Conservation (phyloP, 257 asterid species). For the Przewalskia tangutica region DNA sequence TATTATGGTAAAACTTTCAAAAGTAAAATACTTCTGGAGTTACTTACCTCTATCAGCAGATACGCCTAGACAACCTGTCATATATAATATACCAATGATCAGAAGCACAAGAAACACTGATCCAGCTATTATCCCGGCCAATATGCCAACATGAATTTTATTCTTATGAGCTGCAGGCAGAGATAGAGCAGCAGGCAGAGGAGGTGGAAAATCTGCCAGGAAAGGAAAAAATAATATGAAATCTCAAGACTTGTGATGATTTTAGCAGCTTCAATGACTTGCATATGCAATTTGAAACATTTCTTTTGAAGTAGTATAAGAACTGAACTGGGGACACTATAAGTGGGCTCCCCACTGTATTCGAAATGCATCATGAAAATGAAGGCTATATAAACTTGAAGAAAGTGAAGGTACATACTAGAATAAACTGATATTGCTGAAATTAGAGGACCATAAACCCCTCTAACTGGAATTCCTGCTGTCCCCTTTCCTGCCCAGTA, state of each 20-base stretch:
- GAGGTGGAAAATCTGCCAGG: conserved; percentile 62
- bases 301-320: not conserved
- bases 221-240: not conserved
- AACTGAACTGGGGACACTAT: not conserved
- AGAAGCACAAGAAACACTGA: conserved; percentile 29
- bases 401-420: conserved; percentile 34
- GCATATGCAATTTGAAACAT: not conserved
- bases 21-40: not conserved
- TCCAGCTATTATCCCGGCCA: conserved; percentile 48
- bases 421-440: conserved; percentile 86
- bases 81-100: conserved; percentile 29
- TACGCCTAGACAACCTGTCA: conserved; percentile 35
- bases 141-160: conserved; percentile 10
- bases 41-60: conserved; percentile 50
- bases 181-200: conserved; percentile 19
- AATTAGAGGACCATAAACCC: conserved; percentile 78
- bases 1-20: not conserved
- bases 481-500: conserved; percentile 95
- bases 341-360: not conserved
- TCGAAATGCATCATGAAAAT: not conserved
- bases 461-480: conserved; percentile 76
- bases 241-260: not conserved
- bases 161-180: conserved; percentile 23
- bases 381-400: not conserved
- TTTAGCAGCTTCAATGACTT: not conserved